Percentiles rank a stretch among this genome's conserved stretches.
These are phyloP conservation scores for Metschnikowia shivogae DNA, from an alignment of 805 yeast genomes.

Conservation along the genomic window DNA sequence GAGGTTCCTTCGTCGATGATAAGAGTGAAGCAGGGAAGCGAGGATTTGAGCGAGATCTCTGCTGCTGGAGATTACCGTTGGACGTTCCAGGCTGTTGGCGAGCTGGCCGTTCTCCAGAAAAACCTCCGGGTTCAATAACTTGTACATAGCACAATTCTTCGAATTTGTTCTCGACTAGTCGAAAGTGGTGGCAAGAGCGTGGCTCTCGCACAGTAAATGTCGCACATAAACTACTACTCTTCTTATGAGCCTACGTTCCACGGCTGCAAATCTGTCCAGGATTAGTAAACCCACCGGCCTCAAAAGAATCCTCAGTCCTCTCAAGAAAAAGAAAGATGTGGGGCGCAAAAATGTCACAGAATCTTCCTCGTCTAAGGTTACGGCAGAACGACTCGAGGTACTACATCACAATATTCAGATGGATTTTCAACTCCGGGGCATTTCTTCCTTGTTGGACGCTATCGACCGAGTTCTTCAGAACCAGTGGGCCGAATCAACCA, in stretches of 20 bases:
- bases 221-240: constrained; percentile 2
- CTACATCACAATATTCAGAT: constrained; percentile 37
- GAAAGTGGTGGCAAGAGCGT: background rate
- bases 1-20: constrained; percentile 26
- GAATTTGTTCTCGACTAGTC: background rate
- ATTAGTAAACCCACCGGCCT: constrained; percentile 21
- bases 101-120: constrained; percentile 17
- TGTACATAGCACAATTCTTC: constrained; percentile 10
- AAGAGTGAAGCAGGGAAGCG: constrained; percentile 13
- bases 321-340: constrained; percentile 17
- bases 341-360: constrained; percentile 1
- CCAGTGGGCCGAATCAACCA: constrained; percentile 37
- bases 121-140: constrained; percentile 16
- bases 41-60: constrained; percentile 17
- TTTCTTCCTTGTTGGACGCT: constrained; percentile 29
- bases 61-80: constrained; percentile 26
- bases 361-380: background rate
- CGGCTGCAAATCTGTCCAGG: constrained; percentile 39
- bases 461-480: constrained; percentile 30
- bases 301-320: constrained; percentile 23
- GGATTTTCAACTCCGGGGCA: constrained; percentile 33
- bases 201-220: background rate
- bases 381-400: constrained; percentile 16
- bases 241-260: constrained; percentile 24
- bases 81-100: constrained; percentile 28